Evolutionary conservation across 176 grass and related monocot genomes (phyloP), one percentile per base, ranked within the genome.

Genomic region (Paspalum notatum): DNA sequence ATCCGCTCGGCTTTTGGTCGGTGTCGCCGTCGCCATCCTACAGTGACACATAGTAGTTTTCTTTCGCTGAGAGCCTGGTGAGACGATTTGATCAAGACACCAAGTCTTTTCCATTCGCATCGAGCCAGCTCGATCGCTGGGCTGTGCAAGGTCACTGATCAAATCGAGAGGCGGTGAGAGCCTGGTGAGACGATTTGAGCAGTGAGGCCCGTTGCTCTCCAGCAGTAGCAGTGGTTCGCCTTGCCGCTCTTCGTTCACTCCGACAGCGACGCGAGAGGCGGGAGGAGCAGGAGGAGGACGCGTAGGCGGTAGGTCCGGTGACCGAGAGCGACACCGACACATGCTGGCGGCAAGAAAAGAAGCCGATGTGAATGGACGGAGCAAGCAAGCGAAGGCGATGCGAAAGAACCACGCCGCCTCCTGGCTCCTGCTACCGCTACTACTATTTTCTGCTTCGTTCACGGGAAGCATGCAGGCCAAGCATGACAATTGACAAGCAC

Each of bases 231-330:
- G 39, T 47, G 38, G 72, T 57, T 83, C 56, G 47, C 73, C n/a
- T 38, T 20, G 1, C 40, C 8, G 46, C 32, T 71, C 22, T 61
- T 5, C 22, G 22, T 10, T 24, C 24, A 9, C 32, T 11, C 42
- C 26, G 66, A 78, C 74, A 57, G 48, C 66, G 74, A 82, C 73
- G 13, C 20, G 18, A 71, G 65, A 37, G 58, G 50, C 20, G 48
- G 39, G 6, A 45, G 55, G 27, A 10, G 24, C 52, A 2, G 12
- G 18, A 12, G 46, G 38, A 26, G 11, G 52, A 42, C 77, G 62
- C 78, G 71, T 72, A 57, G 20, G 54, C 16, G 22, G 42, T 72
- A 49, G 47, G 25, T 3, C 32, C 3, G 32, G 32, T 32, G 32
- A 32, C 2, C 32, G 32, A 3, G 32, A 5, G 50, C 17, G 76